A percentile compares a stretch with the other conserved stretches of the same genome.
Evolutionary conservation across 1,284 basidiomycete species (phyloP).

Genomic region (Rhodofomes roseus): DNA sequence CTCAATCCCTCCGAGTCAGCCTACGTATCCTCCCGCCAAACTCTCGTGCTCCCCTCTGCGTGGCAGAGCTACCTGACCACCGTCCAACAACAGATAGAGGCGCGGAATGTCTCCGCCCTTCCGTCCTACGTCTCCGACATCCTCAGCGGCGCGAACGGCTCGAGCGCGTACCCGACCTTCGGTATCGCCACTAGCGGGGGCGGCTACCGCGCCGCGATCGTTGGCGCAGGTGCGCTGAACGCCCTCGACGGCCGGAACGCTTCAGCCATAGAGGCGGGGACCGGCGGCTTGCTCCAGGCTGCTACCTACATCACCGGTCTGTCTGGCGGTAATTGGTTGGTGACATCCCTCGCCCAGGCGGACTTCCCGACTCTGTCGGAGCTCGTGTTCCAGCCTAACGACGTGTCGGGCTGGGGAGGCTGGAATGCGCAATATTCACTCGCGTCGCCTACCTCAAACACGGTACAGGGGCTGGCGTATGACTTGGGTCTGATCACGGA

Average conservation of each 20-base stretch:
- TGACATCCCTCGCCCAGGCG: conserved; percentile 23
- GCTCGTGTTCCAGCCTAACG: conserved; percentile 18
- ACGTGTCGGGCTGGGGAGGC: conserved; percentile 11
- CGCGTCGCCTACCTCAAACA: conserved; percentile 11
- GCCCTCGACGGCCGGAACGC: conserved; percentile 46
- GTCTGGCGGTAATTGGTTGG: conserved; percentile 34
- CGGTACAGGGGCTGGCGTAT: conserved; percentile 10
- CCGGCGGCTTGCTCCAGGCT: conserved; percentile 47
- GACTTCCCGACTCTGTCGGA: conserved; percentile 23
- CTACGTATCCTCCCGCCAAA: conserved; percentile 20
- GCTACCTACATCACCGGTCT: conserved; percentile 40
- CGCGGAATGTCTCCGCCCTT: conserved; percentile 16
- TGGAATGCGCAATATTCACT: conserved; percentile 20
- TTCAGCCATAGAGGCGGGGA: conserved; percentile 36
- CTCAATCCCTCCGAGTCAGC: conserved; percentile 19
- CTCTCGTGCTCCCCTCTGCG: conserved; percentile 21
- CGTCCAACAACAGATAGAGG: conserved; percentile 23
- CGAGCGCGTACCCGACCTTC: conserved; percentile 29
- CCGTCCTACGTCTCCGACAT: conserved; percentile 34
- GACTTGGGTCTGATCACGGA: conserved; percentile 15
- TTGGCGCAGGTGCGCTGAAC: conserved; percentile 46
- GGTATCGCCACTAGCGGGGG: conserved; percentile 45
- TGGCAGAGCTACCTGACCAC: conserved; percentile 28
- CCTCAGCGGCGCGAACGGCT: conserved; percentile 20
- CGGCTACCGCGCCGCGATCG: conserved; percentile 45